Base-by-base conservation (phyloP, 352 stramenopile species). In the Phytophthora foliorum region DNA sequence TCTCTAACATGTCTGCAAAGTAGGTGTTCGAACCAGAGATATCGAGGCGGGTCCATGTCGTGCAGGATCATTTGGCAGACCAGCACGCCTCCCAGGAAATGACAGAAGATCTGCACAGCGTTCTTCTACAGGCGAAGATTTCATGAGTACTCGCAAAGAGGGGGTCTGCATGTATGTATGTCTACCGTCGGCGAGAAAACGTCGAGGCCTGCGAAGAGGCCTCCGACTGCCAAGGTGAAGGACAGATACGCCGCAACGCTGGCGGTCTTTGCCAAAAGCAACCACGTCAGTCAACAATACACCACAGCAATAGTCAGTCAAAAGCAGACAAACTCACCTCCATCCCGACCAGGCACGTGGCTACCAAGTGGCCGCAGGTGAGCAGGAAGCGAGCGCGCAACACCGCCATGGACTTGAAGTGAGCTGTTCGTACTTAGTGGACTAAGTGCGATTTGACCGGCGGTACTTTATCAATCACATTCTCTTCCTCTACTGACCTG, bases 1-100 rank as follows among this genome's bases (percentile, higher is more conserved):
- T 6, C 5, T 34, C 25, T 29, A n/a, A 14, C 5, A 48, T 5
- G 31, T 10, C 29, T 34, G 29, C 29, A 13, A 34, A 34, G 29
- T 34, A 11, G 19, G 9, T 7, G 22, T 39, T 16, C 69, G 32
- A 64, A 89, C 82, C 85, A 91, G 16, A 90, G 62, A 63, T 86
- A 86, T 49, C 48, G 39, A 9, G 59, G 58, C 4, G 67, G 61
- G 21, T 70, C 63, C 45, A 89, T 52, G 6, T 78, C 63, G 39
- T 82, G 69, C 21, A 91, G 58, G 32, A 91, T 60, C 14, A 82
- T 73, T 49, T 83, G 78, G 13, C 81, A 77, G 36, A 90, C 74
- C 57, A 91, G 67, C n/a, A 92, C 29, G 17, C 85, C 83, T 24
- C 85, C 85, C 27, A 91, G 27, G 58, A 90, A 90, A 55, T 93